Evolutionary conservation across 345 rosid species (phyloP).

Genomic region (Melaleuca alternifolia): DNA sequence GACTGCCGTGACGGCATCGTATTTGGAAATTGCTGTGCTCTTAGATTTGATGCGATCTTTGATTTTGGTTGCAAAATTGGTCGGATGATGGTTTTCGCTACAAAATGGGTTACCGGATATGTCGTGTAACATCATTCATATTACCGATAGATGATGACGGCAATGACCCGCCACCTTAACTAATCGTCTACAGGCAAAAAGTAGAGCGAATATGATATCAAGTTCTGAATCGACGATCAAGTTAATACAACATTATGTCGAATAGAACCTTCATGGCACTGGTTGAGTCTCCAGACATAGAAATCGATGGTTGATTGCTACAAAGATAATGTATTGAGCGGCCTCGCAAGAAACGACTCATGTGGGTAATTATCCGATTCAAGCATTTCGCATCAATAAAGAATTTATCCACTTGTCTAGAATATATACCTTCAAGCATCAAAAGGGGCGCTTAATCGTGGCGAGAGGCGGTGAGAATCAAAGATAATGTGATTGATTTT

Average conservation of each 20-base stretch:
- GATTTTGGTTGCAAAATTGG: no score
- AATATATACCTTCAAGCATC: background rate
- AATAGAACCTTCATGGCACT: background rate
- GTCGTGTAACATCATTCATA: background rate
- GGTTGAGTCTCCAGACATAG: background rate
- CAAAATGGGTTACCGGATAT: background rate
- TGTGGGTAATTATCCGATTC: background rate
- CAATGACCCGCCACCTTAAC: background rate
- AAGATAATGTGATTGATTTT: background rate
- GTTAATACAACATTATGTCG: background rate
- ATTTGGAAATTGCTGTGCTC: background rate
- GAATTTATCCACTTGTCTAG: background rate
- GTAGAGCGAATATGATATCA: background rate
- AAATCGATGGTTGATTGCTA: background rate
- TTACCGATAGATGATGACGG: rapidly evolving
- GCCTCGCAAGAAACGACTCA: background rate
- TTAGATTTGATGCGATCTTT: background rate
- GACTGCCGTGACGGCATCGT: no score
- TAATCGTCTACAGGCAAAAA: background rate
- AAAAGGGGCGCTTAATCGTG: background rate
- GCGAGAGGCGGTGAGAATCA: background rate
- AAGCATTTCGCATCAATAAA: background rate
- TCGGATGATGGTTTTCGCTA: background rate
- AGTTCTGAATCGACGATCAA: background rate
- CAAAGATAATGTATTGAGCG: background rate